Base-by-base conservation (phyloP, 202 grass and related monocot species). In the Digitaria exilis region DNA sequence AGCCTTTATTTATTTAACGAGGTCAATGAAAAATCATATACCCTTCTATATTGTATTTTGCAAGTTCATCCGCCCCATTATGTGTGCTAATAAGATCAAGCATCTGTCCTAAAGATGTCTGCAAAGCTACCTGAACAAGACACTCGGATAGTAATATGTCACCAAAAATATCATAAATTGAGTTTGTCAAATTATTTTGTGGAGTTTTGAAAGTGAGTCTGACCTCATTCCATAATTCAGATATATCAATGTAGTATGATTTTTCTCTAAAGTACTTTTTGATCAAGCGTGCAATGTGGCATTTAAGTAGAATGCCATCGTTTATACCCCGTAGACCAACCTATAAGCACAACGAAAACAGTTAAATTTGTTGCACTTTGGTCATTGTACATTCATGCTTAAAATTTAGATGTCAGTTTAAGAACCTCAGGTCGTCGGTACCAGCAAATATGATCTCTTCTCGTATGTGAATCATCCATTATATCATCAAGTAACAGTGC, bases 371-470 rank as follows among this genome's bases (percentile, higher is more conserved):
- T 43, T 25, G 31, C 29, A 61, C 17, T 7, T 55, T 9, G 54
- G 32, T 59, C 24, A 28, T 28, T 28, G 24, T 28, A 59, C 14
- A 0, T 3, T 1, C 11, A 29, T 59, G 6, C 4, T 25, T 51
- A 19, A 73, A 65, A 19, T 4, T 9, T 16, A 34, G 19, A 43
- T 15, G 26, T 9, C 32, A 9, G 56, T 85, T 68, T 60, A 35
- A 75, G 82, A 66, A 92, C 87, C 90, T 89, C 77, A 2, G 86
- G 83, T 64, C 85, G 54, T 50, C 78, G 79, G 75, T 80, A 92
- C 90, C 90, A 92, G 56, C 90, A 92, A 72, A 92, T 84, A 43
- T 87, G 80, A 87, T 88, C 90, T 48, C 90, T 77, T 64, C 90
- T 89, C 11, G 90, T 92, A 42, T 78, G 80, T 31, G 90, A 89